Conservation (phyloP, 192 early-diverging fungal genomes). For the Diversispora epigaea region DNA sequence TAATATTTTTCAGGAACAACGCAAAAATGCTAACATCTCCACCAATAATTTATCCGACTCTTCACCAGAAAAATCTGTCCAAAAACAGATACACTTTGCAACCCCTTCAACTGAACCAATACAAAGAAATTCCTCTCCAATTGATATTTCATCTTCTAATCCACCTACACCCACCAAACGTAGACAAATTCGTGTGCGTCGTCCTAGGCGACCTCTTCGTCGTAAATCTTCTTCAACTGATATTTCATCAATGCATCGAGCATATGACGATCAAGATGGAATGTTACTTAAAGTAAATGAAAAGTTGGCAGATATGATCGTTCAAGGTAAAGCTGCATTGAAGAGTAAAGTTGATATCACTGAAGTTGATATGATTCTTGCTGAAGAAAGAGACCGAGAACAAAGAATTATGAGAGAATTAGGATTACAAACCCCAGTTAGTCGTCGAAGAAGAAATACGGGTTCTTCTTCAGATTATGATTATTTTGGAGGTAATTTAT, state of each 20-base stretch:
- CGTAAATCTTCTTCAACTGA: constrained; percentile 14
- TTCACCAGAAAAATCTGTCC: background rate
- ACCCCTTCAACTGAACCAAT: background rate
- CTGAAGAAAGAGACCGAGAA: constrained; percentile 27
- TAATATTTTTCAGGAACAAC: too few relatives aligned
- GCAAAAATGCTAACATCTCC: too few relatives aligned
- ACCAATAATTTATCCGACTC: background rate
- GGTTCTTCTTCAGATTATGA: background rate
- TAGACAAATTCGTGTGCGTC: constrained; percentile 11
- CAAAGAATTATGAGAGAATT: constrained; percentile 23
- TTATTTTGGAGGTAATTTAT: constrained; percentile 4
- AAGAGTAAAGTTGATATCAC: constrained; percentile 24
- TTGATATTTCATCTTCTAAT: background rate
- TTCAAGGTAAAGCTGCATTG: constrained; percentile 19
- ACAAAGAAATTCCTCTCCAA: background rate
- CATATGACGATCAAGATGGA: constrained; percentile 13
- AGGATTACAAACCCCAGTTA: background rate
- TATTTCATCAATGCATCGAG: background rate
- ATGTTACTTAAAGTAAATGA: constrained; percentile 21
- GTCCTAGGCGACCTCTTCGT: constrained; percentile 2
- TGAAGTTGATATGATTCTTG: constrained; percentile 31
- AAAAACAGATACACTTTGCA: background rate
- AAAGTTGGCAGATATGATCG: constrained; percentile 23
- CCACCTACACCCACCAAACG: background rate
- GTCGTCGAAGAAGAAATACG: background rate